These are phyloP conservation scores for Corynespora cassiicola DNA, from an alignment of 2,329 filamentous ascomycete genomes.

Conservation along the genomic window DNA sequence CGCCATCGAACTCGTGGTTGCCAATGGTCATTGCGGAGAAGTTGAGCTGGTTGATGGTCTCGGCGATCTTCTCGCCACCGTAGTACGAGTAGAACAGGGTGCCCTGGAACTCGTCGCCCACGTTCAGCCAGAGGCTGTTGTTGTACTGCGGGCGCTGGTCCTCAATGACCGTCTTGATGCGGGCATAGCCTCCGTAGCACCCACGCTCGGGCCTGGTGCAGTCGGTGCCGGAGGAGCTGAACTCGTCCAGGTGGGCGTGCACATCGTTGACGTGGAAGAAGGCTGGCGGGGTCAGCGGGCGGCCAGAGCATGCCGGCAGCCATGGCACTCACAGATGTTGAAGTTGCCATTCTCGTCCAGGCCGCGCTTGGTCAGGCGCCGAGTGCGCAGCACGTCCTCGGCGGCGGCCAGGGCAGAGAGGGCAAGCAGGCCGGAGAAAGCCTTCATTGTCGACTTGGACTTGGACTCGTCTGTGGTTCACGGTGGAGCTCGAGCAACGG, in stretches of 20 bases:
- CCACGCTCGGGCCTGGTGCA: conserved; percentile 63
- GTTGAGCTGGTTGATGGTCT: conserved; percentile 69
- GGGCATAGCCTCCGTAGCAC: conserved; percentile 70
- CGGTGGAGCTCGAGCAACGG: conserved; percentile 8
- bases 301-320: background rate
- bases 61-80: conserved; percentile 71
- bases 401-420: conserved; percentile 25
- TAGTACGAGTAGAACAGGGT: conserved; percentile 73
- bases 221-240: conserved; percentile 66
- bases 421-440: conserved; percentile 17
- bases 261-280: conserved; percentile 76
- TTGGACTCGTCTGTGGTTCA: too few species aligned
- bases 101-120: conserved; percentile 74
- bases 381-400: conserved; percentile 39
- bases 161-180: conserved; percentile 67
- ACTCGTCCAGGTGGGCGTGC: conserved; percentile 71
- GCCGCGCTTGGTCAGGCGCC: conserved; percentile 36
- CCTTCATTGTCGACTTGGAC: background rate
- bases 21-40: conserved; percentile 73
- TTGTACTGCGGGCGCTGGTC: conserved; percentile 62
- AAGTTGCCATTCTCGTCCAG: conserved; percentile 40
- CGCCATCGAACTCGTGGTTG: conserved; percentile 72
- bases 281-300: conserved; percentile 34
- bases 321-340: conserved; percentile 42
- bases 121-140: conserved; percentile 69